Evolutionary conservation across 768 basidiomycete genomes (phyloP).

Genomic region (Hemileccinum rubropunctum): DNA sequence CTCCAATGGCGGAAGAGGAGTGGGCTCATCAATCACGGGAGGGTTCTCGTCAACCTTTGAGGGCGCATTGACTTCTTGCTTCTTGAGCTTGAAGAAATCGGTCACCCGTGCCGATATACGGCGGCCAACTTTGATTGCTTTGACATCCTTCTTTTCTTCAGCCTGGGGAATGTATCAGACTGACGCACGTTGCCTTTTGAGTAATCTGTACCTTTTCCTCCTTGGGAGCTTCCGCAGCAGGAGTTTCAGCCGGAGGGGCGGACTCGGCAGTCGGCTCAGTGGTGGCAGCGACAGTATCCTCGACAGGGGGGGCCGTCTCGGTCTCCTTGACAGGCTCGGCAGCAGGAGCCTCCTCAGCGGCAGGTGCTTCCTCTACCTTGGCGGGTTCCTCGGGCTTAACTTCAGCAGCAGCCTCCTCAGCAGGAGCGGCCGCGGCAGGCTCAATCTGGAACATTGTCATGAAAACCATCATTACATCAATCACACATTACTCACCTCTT

Average conservation of each 20-base stretch:
- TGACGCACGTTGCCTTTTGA: background rate
- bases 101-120: constrained; percentile 82
- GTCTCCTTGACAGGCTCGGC: constrained; percentile 71
- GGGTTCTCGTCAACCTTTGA: constrained; percentile 89
- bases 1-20: constrained; percentile 81
- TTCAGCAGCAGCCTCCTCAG: constrained; percentile 35
- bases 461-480: background rate
- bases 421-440: constrained; percentile 27
- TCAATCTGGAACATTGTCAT: constrained; percentile 27
- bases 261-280: constrained; percentile 29
- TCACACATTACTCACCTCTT: constrained; percentile 44
- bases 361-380: constrained; percentile 43
- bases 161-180: constrained; percentile 23
- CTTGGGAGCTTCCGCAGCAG: constrained; percentile 41
- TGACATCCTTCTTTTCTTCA: constrained; percentile 48
- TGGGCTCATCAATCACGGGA: constrained; percentile 82
- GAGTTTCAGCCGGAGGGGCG: constrained; percentile 33
- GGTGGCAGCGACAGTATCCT: constrained; percentile 28
- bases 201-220: constrained; percentile 54
- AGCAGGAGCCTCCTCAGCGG: constrained; percentile 30
- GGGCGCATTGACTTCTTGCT: constrained; percentile 59
- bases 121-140: constrained; percentile 66
- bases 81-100: constrained; percentile 78
- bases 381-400: constrained; percentile 30
- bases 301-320: constrained; percentile 34